Evolutionary conservation across 1,139 yeast species (phyloP).

Genomic region (Pichia terricola): DNA sequence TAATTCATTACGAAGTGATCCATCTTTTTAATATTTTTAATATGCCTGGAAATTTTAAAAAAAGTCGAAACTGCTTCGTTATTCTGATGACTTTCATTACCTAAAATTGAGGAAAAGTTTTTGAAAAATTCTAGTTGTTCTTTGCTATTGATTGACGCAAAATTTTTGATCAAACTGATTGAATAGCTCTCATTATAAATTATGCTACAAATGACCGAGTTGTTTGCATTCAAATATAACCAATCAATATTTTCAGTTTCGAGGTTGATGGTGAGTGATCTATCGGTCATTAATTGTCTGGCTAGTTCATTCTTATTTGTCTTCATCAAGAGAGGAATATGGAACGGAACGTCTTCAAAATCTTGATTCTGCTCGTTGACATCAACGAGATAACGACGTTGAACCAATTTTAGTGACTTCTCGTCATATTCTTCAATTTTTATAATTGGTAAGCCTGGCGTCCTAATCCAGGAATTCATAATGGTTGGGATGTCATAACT

Average conservation of each 20-base stretch:
- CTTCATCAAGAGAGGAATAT: conserved; percentile 43
- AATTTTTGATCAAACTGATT: conserved; percentile 12
- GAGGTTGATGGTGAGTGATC: conserved; percentile 30
- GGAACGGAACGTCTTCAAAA: conserved; percentile 39
- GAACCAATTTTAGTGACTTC: conserved; percentile 30
- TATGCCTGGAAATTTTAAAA: conserved; percentile 24
- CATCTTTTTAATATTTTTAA: conserved; percentile 21
- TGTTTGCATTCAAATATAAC: conserved; percentile 34
- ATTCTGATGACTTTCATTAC: conserved; percentile 20
- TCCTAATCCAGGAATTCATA: conserved; percentile 49
- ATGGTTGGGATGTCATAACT: conserved; percentile 32
- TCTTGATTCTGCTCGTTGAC: neutral
- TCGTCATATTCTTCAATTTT: conserved; percentile 29
- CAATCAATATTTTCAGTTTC: conserved; percentile 12
- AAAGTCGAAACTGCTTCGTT: conserved; percentile 27
- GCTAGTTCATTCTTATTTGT: conserved; percentile 29
- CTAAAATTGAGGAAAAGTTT: conserved; percentile 31
- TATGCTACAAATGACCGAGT: conserved; percentile 30
- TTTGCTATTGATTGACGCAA: conserved; percentile 21
- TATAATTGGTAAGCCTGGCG: conserved; percentile 51
- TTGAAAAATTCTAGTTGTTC: conserved; percentile 31
- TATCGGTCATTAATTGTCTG: conserved; percentile 39
- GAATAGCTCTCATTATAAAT: conserved; percentile 17
- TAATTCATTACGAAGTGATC: conserved; percentile 17
- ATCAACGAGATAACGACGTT: conserved; percentile 38